A percentile compares a stretch with the other conserved stretches of the same genome.
Conservation (phyloP, 2,329 filamentous ascomycete genomes). For the Claviceps sp. region DNA sequence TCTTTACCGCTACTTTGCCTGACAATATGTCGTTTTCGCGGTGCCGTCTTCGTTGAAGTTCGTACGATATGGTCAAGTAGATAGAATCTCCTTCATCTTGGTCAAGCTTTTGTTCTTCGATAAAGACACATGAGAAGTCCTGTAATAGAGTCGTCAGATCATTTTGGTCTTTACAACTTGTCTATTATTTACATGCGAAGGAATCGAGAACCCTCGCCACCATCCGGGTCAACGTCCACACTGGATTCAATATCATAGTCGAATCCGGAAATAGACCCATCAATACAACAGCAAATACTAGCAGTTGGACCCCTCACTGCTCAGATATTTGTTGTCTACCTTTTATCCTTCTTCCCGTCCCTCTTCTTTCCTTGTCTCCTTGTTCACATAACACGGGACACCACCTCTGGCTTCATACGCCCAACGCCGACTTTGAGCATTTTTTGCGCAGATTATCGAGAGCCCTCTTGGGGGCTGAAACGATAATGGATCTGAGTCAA, state of each 20-base stretch:
- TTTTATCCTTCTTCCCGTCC: neutral
- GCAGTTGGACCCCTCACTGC: neutral
- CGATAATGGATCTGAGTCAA: conserved; percentile 39
- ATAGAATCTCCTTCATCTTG: neutral
- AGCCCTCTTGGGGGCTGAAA: neutral
- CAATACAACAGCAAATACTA: neutral
- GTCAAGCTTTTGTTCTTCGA: neutral
- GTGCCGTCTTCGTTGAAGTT: neutral
- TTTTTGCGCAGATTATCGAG: neutral
- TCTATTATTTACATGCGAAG: neutral
- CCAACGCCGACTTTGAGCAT: neutral
- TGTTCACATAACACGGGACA: neutral
- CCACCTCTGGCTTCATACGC: no score
- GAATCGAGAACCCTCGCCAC: neutral
- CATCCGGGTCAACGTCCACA: neutral
- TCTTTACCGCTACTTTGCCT: conserved; percentile 4
- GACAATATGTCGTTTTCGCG: neutral
- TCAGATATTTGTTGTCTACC: neutral
- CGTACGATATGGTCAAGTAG: neutral
- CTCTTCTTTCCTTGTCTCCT: neutral
- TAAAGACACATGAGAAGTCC: neutral
- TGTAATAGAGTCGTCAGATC: neutral
- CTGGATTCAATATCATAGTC: neutral
- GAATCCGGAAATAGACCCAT: neutral
- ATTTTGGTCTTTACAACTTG: neutral